Base-by-base conservation (phyloP, 1,284 basidiomycete species). In the Cryptococcus amylolentus region DNA sequence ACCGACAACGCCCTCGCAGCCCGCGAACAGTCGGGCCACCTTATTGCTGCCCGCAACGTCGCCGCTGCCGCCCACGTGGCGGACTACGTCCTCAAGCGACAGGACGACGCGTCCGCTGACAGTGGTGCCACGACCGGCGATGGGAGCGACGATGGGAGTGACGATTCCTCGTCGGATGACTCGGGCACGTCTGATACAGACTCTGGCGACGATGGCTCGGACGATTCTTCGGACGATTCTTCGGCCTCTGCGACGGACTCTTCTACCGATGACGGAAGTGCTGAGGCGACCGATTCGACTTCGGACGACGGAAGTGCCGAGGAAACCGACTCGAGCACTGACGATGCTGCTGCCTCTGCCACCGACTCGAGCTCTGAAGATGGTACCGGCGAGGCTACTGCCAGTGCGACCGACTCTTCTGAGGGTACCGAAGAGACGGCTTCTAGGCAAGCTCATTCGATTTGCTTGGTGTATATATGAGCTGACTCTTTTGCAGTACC, bases 251-350 rank as follows among this genome's bases (percentile, higher is more conserved):
- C 18, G 10, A 5, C 42, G 5, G 42, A 44, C 5, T 20, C 42
- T 18, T 13, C 18, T 26, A 1, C 42, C 4, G 42, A 44, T 5
- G 42, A 44, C 42, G 42, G 42, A n/a, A 42, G 45, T n/a, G 43
- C 51, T 6, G 38, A 50, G 3, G 23, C 23, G 23, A 50, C 56
- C 0, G 52, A 47, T 26, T 52, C 28, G 28, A 20, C 43, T 46
- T 51, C 49, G 42, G 48, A 57, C 41, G 56, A 44, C 42, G 42
- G 42, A n/a, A 44, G 27, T 16, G 52, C 51, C n/a, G 39, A 46
- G 3, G 38, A 45, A 1, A 50, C 56, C 1, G 52, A 51, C 38
- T 51, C 28, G 28, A 35, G 43, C 41, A 48, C 49, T 31, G 48
- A 57, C 47, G 56, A 31, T 10, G 5, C 31, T 31, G 31, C 31